These are phyloP conservation scores for Metschnikowia aberdeeniae DNA, from an alignment of 805 yeast genomes.

Conservation along the genomic window DNA sequence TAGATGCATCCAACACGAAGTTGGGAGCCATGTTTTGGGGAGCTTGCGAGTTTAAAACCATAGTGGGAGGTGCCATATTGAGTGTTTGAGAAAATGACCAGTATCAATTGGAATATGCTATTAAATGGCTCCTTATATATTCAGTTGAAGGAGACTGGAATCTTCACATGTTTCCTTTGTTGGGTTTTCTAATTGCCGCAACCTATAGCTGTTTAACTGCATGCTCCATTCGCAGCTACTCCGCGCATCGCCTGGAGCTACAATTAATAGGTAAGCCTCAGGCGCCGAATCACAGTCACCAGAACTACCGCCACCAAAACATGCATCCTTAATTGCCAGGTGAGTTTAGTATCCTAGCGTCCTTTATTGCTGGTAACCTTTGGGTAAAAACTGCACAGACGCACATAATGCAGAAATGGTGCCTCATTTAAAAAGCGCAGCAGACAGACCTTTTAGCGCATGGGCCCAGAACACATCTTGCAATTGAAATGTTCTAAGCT, in stretches of 20 bases:
- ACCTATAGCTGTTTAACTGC: slow-evolving; percentile 5
- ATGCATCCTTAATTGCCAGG: background rate
- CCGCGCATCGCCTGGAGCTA: background rate
- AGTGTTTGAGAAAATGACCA: background rate
- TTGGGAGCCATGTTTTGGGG: slow-evolving; percentile 2
- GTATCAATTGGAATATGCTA: background rate
- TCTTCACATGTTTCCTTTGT: background rate
- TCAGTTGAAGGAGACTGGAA: too few relatives aligned
- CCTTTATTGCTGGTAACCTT: background rate
- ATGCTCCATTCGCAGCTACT: background rate
- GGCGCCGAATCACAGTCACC: too few relatives aligned
- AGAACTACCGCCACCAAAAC: too few relatives aligned
- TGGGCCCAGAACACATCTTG: slow-evolving; percentile 3
- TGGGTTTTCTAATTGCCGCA: slow-evolving; percentile 5
- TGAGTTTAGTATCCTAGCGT: background rate
- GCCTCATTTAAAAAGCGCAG: slow-evolving; percentile 14
- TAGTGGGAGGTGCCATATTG: slow-evolving; percentile 9
- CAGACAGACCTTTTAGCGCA: slow-evolving; percentile 15
- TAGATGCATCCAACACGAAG: slow-evolving; percentile 18
- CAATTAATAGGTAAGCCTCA: too few relatives aligned
- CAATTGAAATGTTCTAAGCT: background rate
- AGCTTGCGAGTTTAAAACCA: slow-evolving; percentile 21
- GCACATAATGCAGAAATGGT: background rate
- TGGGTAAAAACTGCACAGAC: background rate
- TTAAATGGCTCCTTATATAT: background rate